Evolutionary conservation across 2,329 filamentous ascomycete species (phyloP).

Genomic region (Exophiala alcalophila): DNA sequence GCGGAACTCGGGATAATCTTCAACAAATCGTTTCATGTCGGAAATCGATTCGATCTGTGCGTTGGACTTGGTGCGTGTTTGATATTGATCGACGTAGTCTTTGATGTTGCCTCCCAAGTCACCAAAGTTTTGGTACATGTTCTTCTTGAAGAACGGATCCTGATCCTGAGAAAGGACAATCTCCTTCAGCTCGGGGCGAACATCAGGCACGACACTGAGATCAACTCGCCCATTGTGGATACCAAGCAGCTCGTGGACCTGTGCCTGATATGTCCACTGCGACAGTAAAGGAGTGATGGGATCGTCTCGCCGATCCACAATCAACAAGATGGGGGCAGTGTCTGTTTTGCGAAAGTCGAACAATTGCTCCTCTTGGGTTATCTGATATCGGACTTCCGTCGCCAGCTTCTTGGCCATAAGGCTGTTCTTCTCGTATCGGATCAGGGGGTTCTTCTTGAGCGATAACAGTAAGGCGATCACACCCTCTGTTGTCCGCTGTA

Average conservation of each 20-base stretch:
- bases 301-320: constrained; percentile 89
- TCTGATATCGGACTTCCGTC: constrained; percentile 84
- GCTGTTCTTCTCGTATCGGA: constrained; percentile 90
- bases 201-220: constrained; percentile 76
- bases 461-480: constrained; percentile 79
- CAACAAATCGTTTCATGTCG: constrained; percentile 99
- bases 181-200: constrained; percentile 83
- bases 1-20: constrained; percentile 96
- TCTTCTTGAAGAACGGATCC: constrained; percentile 98
- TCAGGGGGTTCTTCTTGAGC: constrained; percentile 93
- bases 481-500: constrained; percentile 84
- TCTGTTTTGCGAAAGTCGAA: constrained; percentile 96
- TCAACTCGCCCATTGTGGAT: constrained; percentile 93
- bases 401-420: constrained; percentile 87
- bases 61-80: constrained; percentile 93
- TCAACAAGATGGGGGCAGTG: constrained; percentile 85
- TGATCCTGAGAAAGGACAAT: constrained; percentile 95
- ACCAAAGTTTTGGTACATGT: constrained; percentile 98
- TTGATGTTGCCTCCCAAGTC: constrained; percentile 95
- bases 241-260: constrained; percentile 94
- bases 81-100: constrained; percentile 98
- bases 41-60: constrained; percentile 95
- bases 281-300: constrained; percentile 90
- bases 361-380: constrained; percentile 91
- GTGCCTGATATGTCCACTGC: constrained; percentile 99